Conservation (phyloP, 768 basidiomycete species). For the Calocybe cyanea region DNA sequence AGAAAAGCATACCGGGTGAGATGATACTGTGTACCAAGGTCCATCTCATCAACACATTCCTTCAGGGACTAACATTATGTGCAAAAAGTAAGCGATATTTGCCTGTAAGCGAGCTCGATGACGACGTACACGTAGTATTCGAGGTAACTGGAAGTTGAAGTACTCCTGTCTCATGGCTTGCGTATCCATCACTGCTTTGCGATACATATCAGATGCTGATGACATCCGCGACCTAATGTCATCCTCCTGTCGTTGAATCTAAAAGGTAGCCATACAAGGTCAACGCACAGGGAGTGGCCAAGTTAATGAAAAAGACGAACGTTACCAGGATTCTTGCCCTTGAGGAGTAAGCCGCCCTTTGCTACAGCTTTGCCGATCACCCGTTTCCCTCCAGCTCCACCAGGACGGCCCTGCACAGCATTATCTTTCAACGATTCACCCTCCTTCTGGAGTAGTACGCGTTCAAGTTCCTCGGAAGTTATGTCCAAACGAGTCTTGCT, state of each 20-base stretch:
- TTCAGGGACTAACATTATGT: conserved; percentile 69
- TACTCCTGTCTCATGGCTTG: conserved; percentile 94
- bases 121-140: conserved; percentile 80
- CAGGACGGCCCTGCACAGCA: conserved; percentile 58
- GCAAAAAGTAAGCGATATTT: conserved; percentile 4
- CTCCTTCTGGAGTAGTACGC: conserved; percentile 89
- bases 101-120: background rate
- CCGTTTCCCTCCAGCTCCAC: conserved; percentile 68
- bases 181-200: conserved; percentile 86
- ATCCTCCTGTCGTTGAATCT: conserved; percentile 93
- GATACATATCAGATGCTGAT: conserved; percentile 79
- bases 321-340: conserved; percentile 90
- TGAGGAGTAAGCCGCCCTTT: conserved; percentile 85
- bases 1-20: conserved; percentile 92
- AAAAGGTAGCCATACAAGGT: conserved; percentile 7
- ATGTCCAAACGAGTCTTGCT: conserved; percentile 81
- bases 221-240: conserved; percentile 88
- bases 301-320: conserved; percentile 34
- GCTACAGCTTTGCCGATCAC: conserved; percentile 88
- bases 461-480: conserved; percentile 91
- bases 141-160: conserved; percentile 94
- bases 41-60: conserved; percentile 93
- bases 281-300: no score
- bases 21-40: conserved; percentile 97
- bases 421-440: conserved; percentile 90